Evolutionary conservation across 2,329 filamentous ascomycete species (phyloP).

Genomic region (Penicillium janthinellum): DNA sequence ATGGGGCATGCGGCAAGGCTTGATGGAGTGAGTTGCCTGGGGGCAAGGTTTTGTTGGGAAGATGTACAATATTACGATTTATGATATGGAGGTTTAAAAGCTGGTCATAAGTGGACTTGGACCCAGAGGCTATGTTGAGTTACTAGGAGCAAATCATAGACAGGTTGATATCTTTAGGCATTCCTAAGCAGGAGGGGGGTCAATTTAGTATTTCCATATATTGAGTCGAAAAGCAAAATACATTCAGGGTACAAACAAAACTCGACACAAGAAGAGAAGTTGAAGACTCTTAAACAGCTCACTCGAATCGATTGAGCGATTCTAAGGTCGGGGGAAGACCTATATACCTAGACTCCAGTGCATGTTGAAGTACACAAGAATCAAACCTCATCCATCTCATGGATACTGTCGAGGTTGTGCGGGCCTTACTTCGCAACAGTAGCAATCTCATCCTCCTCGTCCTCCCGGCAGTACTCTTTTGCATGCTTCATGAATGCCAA

Average conservation of each 20-base stretch:
- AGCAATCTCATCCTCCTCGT: neutral
- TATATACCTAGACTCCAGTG: neutral
- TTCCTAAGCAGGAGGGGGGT: no score
- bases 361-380: neutral
- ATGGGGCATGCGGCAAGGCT: neutral
- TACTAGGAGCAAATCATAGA: no score
- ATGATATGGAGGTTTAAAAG: neutral
- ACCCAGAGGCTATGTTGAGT: neutral
- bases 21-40: neutral
- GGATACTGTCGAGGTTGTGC: neutral
- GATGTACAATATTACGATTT: neutral
- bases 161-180: no score
- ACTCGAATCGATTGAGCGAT: slow-evolving; percentile 15
- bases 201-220: no score
- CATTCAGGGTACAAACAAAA: neutral
- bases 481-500: slow-evolving; percentile 13
- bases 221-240: no score
- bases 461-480: neutral
- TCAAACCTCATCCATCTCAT: neutral
- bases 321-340: no score
- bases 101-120: neutral
- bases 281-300: neutral
- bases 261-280: neutral
- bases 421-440: neutral
- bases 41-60: neutral